These are phyloP conservation scores for Brachypodium distachyon DNA, from an alignment of 202 grass and related monocot species.

Conservation along the genomic window DNA sequence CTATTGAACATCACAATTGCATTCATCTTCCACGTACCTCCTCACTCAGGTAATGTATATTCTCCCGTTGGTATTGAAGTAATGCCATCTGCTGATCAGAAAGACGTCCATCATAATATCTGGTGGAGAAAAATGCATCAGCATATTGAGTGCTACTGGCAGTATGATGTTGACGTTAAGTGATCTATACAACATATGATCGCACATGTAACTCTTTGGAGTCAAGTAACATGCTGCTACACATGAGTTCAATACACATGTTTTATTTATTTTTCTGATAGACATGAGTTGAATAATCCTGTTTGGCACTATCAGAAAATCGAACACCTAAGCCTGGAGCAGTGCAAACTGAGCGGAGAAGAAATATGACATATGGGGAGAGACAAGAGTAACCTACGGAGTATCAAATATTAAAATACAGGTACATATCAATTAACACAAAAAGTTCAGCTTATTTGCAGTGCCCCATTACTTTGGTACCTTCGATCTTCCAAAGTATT, in stretches of 20 bases:
- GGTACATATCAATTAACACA: not conserved
- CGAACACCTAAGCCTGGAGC: not conserved
- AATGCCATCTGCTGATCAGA: conserved; percentile 98
- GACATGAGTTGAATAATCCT: not conserved
- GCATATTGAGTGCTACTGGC: not conserved
- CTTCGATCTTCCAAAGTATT: conserved; percentile 68
- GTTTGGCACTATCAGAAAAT: not conserved
- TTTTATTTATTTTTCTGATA: conserved; percentile 10
- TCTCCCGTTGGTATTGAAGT: conserved; percentile 97
- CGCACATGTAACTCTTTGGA: not conserved
- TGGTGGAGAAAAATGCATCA: conserved; percentile 26
- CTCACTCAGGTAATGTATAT: conserved; percentile 97
- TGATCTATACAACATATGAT: not conserved
- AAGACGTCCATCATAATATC: conserved; percentile 80
- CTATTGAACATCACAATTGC: not conserved
- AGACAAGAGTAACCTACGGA: not conserved
- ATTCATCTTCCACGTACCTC: conserved; percentile 49
- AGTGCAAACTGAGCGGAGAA: not conserved
- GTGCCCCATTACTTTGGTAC: conserved; percentile 27
- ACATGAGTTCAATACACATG: not conserved
- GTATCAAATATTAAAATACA: conserved; percentile 4
- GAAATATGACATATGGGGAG: not conserved
- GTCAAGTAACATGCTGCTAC: not conserved
- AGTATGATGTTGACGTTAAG: not conserved
- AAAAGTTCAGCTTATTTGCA: not conserved